A percentile compares a stretch with the other conserved stretches of the same genome.
These are phyloP conservation scores for Solanum chmielewskii DNA, from an alignment of 257 asterid species.

Conservation along the genomic window DNA sequence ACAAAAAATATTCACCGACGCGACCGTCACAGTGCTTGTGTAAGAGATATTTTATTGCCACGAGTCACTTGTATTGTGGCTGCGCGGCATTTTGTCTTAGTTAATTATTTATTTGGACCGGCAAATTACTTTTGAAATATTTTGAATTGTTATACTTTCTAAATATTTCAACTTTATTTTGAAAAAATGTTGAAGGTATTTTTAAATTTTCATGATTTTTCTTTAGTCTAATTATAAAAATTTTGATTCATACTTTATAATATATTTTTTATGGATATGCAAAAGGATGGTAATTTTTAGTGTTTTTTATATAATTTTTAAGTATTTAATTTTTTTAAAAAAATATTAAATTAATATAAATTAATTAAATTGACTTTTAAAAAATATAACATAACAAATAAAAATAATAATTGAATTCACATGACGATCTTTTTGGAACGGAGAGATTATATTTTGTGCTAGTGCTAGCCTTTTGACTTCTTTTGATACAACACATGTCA, in stretches of 20 bases:
- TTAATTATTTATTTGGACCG: neutral
- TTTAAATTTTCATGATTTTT: no score
- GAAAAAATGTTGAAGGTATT: neutral
- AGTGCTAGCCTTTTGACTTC: neutral
- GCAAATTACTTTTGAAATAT: neutral
- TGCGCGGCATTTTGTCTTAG: neutral
- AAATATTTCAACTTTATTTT: neutral
- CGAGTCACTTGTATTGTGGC: conserved; percentile 17
- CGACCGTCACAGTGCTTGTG: conserved; percentile 17
- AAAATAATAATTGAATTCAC: neutral
- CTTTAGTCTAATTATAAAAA: no score
- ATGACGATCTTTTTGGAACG: neutral
- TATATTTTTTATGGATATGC: no score
- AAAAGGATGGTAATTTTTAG: no score
- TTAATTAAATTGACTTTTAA: no score
- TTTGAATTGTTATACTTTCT: no score
- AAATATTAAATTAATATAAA: no score
- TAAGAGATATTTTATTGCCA: conserved; percentile 8
- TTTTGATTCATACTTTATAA: rapidly evolving
- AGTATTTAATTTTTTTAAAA: no score
- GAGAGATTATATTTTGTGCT: neutral
- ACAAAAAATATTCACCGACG: conserved; percentile 45
- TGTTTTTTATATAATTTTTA: no score
- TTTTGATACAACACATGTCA: neutral
- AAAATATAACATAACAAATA: no score